Evolutionary conservation across 345 rosid species (phyloP).

Genomic region (Arabis alpina): DNA sequence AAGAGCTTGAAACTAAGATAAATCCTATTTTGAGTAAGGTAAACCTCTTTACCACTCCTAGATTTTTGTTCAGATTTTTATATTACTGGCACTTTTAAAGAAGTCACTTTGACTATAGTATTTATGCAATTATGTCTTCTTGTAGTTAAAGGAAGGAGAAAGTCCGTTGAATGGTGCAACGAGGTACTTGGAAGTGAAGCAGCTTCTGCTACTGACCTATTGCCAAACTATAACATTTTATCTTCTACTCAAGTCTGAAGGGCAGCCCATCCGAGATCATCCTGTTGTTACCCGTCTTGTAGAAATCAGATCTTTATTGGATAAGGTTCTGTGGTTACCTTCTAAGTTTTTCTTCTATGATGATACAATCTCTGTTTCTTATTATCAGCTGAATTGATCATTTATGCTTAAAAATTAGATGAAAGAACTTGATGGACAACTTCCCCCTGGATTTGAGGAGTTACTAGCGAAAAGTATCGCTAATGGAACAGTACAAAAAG

Average conservation of each 20-base stretch:
- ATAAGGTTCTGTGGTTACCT: constrained; percentile 60
- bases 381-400: background rate
- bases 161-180: constrained; percentile 52
- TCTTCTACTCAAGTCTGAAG: constrained; percentile 94
- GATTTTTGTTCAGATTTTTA: constrained; percentile 15
- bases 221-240: constrained; percentile 90
- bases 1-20: constrained; percentile 71
- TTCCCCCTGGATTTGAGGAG: constrained; percentile 68
- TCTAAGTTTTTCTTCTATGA: background rate
- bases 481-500: constrained; percentile 34
- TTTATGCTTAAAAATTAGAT: constrained; percentile 43
- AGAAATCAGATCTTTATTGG: constrained; percentile 72
- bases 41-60: constrained; percentile 9
- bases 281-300: constrained; percentile 91
- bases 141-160: constrained; percentile 60
- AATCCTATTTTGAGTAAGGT: constrained; percentile 78
- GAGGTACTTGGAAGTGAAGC: constrained; percentile 79
- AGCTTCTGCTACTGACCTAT: constrained; percentile 74
- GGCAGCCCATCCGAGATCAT: constrained; percentile 85
- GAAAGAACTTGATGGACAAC: constrained; percentile 70
- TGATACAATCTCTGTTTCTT: constrained; percentile 1
- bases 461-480: constrained; percentile 45
- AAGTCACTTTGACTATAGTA: background rate
- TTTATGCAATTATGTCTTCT: constrained; percentile 28
- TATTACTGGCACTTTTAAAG: background rate